phyloP scores from a whole-genome alignment of 2,329 filamentous ascomycete species.

The Fusarium luffae region DNA sequence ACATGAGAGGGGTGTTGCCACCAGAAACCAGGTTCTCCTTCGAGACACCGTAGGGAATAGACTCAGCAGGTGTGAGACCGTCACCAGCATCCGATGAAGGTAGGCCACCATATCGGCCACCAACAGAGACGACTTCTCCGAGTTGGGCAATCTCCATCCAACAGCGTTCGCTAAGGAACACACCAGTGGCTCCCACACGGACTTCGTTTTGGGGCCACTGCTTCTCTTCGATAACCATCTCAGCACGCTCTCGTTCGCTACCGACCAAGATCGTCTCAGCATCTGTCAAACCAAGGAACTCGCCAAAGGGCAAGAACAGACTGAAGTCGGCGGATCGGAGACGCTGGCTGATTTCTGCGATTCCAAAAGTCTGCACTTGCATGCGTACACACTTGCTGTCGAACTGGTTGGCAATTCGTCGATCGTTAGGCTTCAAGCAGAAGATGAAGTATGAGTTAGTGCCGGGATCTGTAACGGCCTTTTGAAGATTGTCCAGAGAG shows the following conservation, averaged over 20 bases:
- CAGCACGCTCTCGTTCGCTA: constrained; percentile 90
- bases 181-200: constrained; percentile 87
- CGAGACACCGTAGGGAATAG: constrained; percentile 70
- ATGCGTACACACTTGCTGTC: constrained; percentile 98
- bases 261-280: constrained; percentile 87
- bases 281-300: constrained; percentile 91
- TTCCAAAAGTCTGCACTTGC: constrained; percentile 94
- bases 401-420: constrained; percentile 97
- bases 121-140: constrained; percentile 68
- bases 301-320: constrained; percentile 92
- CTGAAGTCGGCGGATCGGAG: constrained; percentile 95
- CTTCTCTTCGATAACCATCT: constrained; percentile 90
- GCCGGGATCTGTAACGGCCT: constrained; percentile 82
- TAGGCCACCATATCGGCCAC: constrained; percentile 50
- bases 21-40: constrained; percentile 68
- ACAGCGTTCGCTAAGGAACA: constrained; percentile 95
- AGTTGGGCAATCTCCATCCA: constrained; percentile 91
- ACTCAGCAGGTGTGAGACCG: constrained; percentile 66
- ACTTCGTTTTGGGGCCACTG: constrained; percentile 94
- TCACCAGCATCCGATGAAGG: constrained; percentile 70
- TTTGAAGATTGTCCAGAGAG: constrained; percentile 89
- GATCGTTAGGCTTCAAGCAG: constrained; percentile 96
- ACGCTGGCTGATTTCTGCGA: constrained; percentile 95
- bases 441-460: constrained; percentile 97
- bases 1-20: constrained; percentile 68